Evolutionary conservation across 2,329 filamentous ascomycete genomes (phyloP).

Genomic region (Alternaria ethzedia): DNA sequence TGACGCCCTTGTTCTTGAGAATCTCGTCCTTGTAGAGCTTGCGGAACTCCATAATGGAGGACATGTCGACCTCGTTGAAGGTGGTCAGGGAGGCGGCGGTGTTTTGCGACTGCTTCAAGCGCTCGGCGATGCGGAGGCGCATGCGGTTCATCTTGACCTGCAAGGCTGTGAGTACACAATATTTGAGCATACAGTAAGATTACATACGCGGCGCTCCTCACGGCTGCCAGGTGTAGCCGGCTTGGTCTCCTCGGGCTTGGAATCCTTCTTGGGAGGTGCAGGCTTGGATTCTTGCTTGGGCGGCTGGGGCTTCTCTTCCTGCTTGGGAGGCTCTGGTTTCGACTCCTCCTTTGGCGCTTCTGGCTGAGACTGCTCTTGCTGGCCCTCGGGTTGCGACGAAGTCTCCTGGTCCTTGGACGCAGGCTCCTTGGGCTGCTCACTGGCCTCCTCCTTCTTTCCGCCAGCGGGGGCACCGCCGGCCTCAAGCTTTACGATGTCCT

Average conservation of each 20-base stretch:
- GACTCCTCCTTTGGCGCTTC: constrained; percentile 48
- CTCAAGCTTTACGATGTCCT: constrained; percentile 87
- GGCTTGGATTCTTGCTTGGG: constrained; percentile 37
- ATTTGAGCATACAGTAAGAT: not conserved
- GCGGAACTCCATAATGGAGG: constrained; percentile 93
- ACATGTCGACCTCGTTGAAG: constrained; percentile 99
- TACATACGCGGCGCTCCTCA: constrained; percentile 83
- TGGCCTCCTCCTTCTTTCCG: constrained; percentile 62
- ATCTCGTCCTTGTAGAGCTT: constrained; percentile 97
- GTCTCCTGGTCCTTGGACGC: constrained; percentile 64
- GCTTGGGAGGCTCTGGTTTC: constrained; percentile 50
- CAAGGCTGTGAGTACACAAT: constrained; percentile 19
- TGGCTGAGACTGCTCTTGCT: constrained; percentile 54
- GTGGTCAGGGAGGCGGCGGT: constrained; percentile 96
- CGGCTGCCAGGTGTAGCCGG: constrained; percentile 68
- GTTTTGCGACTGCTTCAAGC: constrained; percentile 98
- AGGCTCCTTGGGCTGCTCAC: constrained; percentile 66
- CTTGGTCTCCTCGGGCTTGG: constrained; percentile 39
- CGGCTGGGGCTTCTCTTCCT: constrained; percentile 47
- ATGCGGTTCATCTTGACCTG: constrained; percentile 99
- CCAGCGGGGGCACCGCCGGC: constrained; percentile 62
- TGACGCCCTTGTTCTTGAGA: constrained; percentile 93
- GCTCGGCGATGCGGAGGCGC: constrained; percentile 95
- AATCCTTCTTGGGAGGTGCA: constrained; percentile 43
- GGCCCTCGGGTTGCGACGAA: constrained; percentile 60